Percentiles rank a stretch among this genome's conserved stretches.
These are phyloP conservation scores for Arabidopsis arenosa DNA, from an alignment of 345 rosid genomes.

Conservation along the genomic window DNA sequence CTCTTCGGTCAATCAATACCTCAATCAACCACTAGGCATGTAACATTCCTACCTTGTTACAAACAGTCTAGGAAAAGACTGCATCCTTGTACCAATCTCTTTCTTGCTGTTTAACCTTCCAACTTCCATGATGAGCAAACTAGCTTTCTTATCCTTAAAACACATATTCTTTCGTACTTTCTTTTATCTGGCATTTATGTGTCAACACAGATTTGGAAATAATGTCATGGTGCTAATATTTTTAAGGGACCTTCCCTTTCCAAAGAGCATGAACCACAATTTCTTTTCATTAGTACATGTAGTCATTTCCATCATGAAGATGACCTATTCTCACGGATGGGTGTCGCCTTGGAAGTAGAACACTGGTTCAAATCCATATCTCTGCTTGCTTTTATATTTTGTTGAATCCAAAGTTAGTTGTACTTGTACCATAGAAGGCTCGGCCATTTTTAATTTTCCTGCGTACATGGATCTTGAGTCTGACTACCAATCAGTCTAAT, in stretches of 20 bases:
- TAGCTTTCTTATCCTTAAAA: neutral
- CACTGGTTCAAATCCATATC: neutral
- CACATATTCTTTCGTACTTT: constrained; percentile 18
- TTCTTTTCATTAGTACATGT: neutral
- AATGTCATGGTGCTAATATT: constrained; percentile 1
- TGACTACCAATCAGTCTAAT: constrained; percentile 1
- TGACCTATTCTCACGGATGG: neutral
- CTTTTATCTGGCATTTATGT: neutral
- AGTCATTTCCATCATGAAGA: constrained; percentile 20
- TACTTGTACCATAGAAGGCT: neutral
- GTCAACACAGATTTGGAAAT: neutral
- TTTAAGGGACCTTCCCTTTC: neutral
- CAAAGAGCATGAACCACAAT: constrained; percentile 3
- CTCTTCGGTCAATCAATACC: constrained; percentile 65
- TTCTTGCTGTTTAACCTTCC: constrained; percentile 2
- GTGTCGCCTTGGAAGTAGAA: neutral
- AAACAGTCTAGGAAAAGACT: constrained; percentile 17
- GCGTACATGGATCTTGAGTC: neutral
- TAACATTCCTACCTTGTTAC: constrained; percentile 34
- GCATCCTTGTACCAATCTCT: neutral
- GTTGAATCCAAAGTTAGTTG: neutral
- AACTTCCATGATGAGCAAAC: neutral
- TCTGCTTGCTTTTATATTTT: constrained; percentile 3
- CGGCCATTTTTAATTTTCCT: neutral
- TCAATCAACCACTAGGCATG: constrained; percentile 83